Conservation (phyloP, 169 alveolate species). For the Pseudocohnilembus persalinus region DNA sequence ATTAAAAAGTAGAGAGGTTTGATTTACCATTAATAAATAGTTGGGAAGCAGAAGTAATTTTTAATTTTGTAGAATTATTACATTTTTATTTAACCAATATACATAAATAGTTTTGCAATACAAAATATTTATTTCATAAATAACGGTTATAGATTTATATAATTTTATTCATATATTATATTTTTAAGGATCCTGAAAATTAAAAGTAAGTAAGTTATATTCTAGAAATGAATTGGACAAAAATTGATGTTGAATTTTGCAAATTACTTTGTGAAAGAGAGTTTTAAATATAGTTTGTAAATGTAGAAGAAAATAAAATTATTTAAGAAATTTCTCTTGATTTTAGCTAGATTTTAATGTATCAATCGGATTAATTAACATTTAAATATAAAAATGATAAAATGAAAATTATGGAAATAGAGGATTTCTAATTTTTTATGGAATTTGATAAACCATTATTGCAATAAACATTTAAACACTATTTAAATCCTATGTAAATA, state of each 20-base stretch:
- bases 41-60: background rate
- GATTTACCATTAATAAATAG: background rate
- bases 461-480: conserved; percentile 46
- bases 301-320: conserved; percentile 45
- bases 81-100: background rate
- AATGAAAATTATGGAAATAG: conserved; percentile 45
- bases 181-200: background rate
- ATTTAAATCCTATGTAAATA: conserved; percentile 63
- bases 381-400: conserved; percentile 25
- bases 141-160: no score
- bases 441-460: conserved; percentile 50
- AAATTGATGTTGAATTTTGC: conserved; percentile 20
- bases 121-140: background rate
- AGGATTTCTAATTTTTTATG: conserved; percentile 53
- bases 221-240: background rate
- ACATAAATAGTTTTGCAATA: background rate
- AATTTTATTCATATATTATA: no score
- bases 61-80: no score
- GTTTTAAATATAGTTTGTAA: conserved; percentile 37
- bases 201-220: no score
- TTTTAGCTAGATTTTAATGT: conserved; percentile 30
- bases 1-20: background rate
- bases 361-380: background rate
- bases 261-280: conserved; percentile 19
- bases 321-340: conserved; percentile 35